A percentile compares a stretch with the other conserved stretches of the same genome.
Evolutionary conservation across 23 red algal genomes (phyloP).

Genomic region (Pyropia haitanensis): DNA sequence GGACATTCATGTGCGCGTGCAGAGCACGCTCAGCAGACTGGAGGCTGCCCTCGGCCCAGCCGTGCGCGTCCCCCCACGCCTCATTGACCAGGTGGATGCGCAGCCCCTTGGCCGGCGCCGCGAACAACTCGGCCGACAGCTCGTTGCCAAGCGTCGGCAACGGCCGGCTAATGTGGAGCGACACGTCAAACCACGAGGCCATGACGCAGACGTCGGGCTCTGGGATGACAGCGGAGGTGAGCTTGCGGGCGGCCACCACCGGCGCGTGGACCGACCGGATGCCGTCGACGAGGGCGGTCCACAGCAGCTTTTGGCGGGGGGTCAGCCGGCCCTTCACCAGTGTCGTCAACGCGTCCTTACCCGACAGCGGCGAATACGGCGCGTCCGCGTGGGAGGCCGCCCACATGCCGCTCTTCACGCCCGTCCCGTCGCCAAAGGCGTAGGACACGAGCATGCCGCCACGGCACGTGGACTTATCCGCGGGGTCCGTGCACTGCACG

Average conservation of each 20-base stretch:
- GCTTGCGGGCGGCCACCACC: not conserved
- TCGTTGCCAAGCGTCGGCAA: too few relatives aligned
- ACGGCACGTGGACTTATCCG: not conserved
- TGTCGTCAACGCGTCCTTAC: conserved; percentile 5
- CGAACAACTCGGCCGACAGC: not conserved
- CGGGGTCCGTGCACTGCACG: conserved; percentile 16
- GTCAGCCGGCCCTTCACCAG: conserved; percentile 20
- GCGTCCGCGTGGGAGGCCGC: conserved; percentile 2
- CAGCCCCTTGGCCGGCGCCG: conserved; percentile 23
- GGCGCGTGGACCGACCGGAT: conserved; percentile 6
- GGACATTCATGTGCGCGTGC: conserved; percentile 19
- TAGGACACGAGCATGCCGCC: conserved; percentile 37
- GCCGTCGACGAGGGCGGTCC: conserved; percentile 1
- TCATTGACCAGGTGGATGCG: conserved; percentile 31
- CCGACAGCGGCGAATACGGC: conserved; percentile 23
- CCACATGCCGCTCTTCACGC: conserved; percentile 6
- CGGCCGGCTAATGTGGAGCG: not conserved
- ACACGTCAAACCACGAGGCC: conserved; percentile 17
- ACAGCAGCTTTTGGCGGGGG: conserved; percentile 12
- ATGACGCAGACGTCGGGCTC: conserved; percentile 22
- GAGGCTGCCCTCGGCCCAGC: conserved; percentile 36
- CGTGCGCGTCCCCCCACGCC: conserved; percentile 26
- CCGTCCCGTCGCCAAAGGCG: conserved; percentile 8
- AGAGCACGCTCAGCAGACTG: conserved; percentile 31
- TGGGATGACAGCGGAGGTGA: not conserved